Evolutionary conservation across 768 basidiomycete genomes (phyloP).

Genomic region (Daedalea quercina): DNA sequence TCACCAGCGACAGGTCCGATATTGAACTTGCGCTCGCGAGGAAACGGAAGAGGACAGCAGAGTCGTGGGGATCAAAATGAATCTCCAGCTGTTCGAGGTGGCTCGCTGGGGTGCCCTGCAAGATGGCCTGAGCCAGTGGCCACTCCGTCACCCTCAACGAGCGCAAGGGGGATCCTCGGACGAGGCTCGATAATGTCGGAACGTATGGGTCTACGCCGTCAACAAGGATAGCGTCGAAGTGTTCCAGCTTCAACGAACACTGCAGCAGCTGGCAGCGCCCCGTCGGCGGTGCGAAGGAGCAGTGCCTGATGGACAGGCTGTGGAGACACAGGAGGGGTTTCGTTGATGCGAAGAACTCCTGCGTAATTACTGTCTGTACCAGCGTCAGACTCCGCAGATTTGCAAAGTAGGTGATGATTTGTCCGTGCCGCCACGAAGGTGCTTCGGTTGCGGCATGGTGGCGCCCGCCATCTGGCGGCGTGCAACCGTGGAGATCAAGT

Average conservation of each 20-base stretch:
- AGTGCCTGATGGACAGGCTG: slow-evolving; percentile 2
- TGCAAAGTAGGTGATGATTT: not conserved
- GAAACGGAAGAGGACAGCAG: not conserved
- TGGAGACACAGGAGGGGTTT: not conserved
- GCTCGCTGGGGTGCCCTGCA: not conserved
- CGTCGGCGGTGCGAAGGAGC: not conserved
- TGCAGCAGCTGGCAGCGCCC: not conserved
- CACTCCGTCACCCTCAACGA: slow-evolving; percentile 1
- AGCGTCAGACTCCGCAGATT: not conserved
- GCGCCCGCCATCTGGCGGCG: not conserved
- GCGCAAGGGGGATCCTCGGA: not conserved
- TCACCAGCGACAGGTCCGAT: not conserved
- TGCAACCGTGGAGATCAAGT: not conserved
- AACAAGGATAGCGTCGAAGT: not conserved
- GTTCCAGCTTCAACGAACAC: not conserved
- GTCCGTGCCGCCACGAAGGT: not conserved
- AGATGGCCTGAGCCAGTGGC: slow-evolving; percentile 2
- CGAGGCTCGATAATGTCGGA: not conserved
- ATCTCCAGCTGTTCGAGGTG: not conserved
- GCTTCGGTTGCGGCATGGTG: not conserved
- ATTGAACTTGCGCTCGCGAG: not conserved
- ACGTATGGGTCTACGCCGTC: not conserved
- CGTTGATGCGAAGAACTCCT: not conserved
- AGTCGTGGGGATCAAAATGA: not conserved
- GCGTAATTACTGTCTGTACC: not conserved